Evolutionary conservation across 495 filamentous ascomycete species (phyloP).

Genomic region (Aspergillus egyptiacus): DNA sequence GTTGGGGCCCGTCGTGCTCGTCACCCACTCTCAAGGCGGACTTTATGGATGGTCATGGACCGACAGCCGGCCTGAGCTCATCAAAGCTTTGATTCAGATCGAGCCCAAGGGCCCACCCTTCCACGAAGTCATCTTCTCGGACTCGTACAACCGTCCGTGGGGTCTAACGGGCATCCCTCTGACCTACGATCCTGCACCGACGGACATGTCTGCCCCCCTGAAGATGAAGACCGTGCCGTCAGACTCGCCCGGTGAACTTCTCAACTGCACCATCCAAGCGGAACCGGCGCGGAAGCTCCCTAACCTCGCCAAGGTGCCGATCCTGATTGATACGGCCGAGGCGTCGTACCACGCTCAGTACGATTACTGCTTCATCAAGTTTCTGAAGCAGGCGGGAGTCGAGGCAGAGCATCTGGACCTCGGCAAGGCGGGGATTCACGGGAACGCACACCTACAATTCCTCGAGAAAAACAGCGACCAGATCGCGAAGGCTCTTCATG

Average conservation of each 20-base stretch:
- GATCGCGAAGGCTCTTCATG: slow-evolving; percentile 37
- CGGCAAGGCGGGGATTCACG: slow-evolving; percentile 39
- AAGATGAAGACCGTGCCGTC: slow-evolving; percentile 23
- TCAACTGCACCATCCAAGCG: slow-evolving; percentile 41
- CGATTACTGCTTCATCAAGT: slow-evolving; percentile 51
- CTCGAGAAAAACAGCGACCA: slow-evolving; percentile 55
- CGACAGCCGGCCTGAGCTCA: slow-evolving; percentile 40
- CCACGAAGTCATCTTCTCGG: slow-evolving; percentile 25
- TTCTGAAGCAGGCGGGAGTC: slow-evolving; percentile 52
- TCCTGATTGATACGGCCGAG: slow-evolving; percentile 45
- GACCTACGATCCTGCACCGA: slow-evolving; percentile 43
- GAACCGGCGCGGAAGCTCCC: slow-evolving; percentile 43
- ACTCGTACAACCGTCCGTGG: slow-evolving; percentile 26
- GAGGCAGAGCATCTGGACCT: slow-evolving; percentile 41
- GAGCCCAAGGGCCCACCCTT: slow-evolving; percentile 54
- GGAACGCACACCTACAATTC: slow-evolving; percentile 57
- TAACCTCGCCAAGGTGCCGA: slow-evolving; percentile 42
- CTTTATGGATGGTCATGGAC: slow-evolving; percentile 43
- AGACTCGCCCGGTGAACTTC: slow-evolving; percentile 13
- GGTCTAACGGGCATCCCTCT: slow-evolving; percentile 47
- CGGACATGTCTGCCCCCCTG: slow-evolving; percentile 22
- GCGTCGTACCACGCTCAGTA: slow-evolving; percentile 52
- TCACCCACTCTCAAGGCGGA: slow-evolving; percentile 51
- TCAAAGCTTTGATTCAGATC: slow-evolving; percentile 44
- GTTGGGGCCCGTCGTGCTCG: slow-evolving; percentile 43